Percentiles rank a stretch among this genome's conserved stretches.
phyloP scores from a whole-genome alignment of 768 basidiomycete genomes.

The Suillus plorans region DNA sequence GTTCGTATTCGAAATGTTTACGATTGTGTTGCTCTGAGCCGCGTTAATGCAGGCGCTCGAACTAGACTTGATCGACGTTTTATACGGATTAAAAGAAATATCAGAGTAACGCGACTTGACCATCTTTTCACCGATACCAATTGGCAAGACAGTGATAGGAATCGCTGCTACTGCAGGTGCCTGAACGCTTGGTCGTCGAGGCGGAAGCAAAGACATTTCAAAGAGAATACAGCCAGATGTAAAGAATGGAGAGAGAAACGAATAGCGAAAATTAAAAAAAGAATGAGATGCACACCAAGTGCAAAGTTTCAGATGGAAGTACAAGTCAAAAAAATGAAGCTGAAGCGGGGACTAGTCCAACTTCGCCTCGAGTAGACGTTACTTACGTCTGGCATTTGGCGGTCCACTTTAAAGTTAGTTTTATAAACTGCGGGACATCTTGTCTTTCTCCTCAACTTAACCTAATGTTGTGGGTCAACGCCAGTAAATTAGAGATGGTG shows the following conservation, averaged over 20 bases:
- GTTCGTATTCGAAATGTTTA: conserved; percentile 13
- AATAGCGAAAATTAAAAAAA: conserved; percentile 1
- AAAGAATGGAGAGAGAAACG: not conserved
- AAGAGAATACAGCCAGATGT: not conserved
- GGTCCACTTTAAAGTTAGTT: not conserved
- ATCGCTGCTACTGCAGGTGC: conserved; percentile 31
- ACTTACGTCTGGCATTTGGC: not conserved
- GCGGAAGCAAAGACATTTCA: conserved; percentile 20
- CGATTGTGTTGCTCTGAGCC: conserved; percentile 11
- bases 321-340: not conserved
- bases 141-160: conserved; percentile 20
- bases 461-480: not conserved
- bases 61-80: conserved; percentile 19
- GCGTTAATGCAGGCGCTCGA: conserved; percentile 5
- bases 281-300: not conserved
- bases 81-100: conserved; percentile 37
- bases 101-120: conserved; percentile 52
- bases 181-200: conserved; percentile 21
- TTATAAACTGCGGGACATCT: not conserved
- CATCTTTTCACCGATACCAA: conserved; percentile 36
- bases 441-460: not conserved
- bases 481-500: not conserved
- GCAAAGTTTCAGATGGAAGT: conserved; percentile 1
- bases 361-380: not conserved
- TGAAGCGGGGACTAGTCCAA: not conserved